Percentiles rank a stretch among this genome's conserved stretches.
phyloP scores from a whole-genome alignment of 78 protist species.

The Guillardia theta region DNA sequence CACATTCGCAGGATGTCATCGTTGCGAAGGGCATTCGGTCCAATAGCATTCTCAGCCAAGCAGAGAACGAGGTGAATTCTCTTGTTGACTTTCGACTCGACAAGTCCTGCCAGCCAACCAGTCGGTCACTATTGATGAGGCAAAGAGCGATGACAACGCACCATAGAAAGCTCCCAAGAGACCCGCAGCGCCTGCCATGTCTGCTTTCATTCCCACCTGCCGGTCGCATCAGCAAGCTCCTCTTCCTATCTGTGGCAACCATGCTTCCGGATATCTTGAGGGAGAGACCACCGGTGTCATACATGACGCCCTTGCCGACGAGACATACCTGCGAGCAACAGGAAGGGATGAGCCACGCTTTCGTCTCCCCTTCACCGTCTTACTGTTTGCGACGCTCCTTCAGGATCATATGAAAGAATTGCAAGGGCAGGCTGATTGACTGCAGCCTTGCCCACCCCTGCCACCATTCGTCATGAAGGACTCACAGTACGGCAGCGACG shows the following conservation, averaged over 20 bases:
- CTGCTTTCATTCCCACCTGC: conserved; percentile 33
- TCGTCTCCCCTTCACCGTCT: not conserved
- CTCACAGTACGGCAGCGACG: too few relatives aligned
- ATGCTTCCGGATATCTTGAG: not conserved
- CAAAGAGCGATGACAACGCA: not conserved
- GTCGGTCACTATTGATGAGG: not conserved
- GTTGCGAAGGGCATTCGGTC: not conserved
- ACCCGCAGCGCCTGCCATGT: conserved; percentile 42
- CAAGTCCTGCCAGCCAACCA: not conserved
- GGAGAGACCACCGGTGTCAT: conserved; percentile 64
- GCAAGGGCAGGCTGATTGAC: not conserved
- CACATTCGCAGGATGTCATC: not conserved
- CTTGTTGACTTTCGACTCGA: not conserved
- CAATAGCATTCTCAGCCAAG: conserved; percentile 3
- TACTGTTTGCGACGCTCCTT: not conserved
- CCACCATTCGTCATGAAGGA: too few relatives aligned
- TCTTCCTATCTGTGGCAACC: not conserved
- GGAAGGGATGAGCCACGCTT: too few relatives aligned
- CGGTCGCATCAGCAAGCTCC: not conserved
- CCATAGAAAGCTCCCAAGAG: not conserved
- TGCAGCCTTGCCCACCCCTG: not conserved
- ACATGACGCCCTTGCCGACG: conserved; percentile 41
- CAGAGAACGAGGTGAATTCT: not conserved
- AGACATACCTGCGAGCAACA: not conserved
- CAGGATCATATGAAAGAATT: not conserved